Conservation (phyloP, 345 rosid species). For the Populus nigra region DNA sequence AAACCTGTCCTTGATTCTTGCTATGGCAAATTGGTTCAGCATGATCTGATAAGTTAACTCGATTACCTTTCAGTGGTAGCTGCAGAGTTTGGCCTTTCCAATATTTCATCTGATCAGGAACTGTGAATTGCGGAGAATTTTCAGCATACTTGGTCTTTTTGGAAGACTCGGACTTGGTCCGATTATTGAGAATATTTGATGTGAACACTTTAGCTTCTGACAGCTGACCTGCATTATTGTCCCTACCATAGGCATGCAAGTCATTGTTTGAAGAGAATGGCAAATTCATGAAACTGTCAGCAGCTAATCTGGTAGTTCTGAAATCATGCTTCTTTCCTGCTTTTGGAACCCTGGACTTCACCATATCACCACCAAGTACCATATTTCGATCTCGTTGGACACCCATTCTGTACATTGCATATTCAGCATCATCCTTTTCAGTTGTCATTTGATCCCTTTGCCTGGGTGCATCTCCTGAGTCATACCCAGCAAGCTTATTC, state of each 20-base stretch:
- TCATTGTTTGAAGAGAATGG: conserved; percentile 56
- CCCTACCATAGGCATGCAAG: conserved; percentile 42
- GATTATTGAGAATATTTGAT: conserved; percentile 32
- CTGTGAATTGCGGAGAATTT: conserved; percentile 38
- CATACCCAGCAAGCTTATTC: conserved; percentile 41
- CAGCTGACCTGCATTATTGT: conserved; percentile 31
- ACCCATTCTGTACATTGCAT: conserved; percentile 63
- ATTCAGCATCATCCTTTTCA: conserved; percentile 40
- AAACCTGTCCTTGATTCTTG: conserved; percentile 43
- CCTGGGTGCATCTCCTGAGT: conserved; percentile 42
- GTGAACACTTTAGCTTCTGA: conserved; percentile 30
- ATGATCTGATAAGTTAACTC: conserved; percentile 39
- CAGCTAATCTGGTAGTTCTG: conserved; percentile 42
- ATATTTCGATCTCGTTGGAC: conserved; percentile 43
- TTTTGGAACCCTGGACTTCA: conserved; percentile 47
- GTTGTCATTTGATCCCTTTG: conserved; percentile 48
- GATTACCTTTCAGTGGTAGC: conserved; percentile 47
- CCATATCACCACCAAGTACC: conserved; percentile 23
- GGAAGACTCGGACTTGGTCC: conserved; percentile 8
- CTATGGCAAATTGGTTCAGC: conserved; percentile 48
- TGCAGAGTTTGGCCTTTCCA: conserved; percentile 39
- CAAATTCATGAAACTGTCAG: conserved; percentile 50
- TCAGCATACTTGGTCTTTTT: conserved; percentile 33
- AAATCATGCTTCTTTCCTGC: conserved; percentile 51
- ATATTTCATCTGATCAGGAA: conserved; percentile 58